Base-by-base conservation (phyloP, 129 eudicot genomes). In the Escallonia herrerae region DNA sequence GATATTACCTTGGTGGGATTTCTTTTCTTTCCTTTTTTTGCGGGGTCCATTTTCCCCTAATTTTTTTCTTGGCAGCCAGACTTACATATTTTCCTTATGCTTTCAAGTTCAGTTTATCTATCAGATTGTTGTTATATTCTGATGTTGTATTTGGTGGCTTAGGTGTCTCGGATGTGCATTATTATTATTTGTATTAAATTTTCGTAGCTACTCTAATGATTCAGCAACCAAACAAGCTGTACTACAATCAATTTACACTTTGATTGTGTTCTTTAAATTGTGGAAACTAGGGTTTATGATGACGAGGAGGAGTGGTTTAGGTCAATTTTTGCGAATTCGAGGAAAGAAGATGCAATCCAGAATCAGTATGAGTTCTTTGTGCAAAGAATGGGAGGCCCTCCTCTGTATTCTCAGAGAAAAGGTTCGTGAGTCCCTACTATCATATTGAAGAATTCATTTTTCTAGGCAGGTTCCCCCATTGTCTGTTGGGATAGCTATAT, bases 371-470 rank as follows among this genome's bases (percentile, higher is more conserved):
- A 93, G 81, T 89, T 93, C 84, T 93, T 93, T 74, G 91, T 83
- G 75, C 99, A 93, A 67, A 81, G 99, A 82, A 89, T 88, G 99
- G 99, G 99, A 65, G 99, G 99, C 43, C 99, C 99, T 64, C 91
- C 95, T 58, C 65, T 89, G 40, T 93, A 69, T 76, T 81, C 90
- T 57, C 90, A 89, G 80, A 88, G 99, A 72, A 93, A 77, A 83
- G 99, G 99, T 93, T 22, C 33, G 33, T 22, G 33, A 22, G 33
- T 1, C 33, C 1, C 33, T 22, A 22, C 33, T 22, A 22, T 22
- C 33, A 22, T 22, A 22, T 22, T 22, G 33, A 22, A 22, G 33
- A 22, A 22, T 22, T 22, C 33, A 22, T 22, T 22, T 22, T 22
- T 22, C 33, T 22, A 22, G 33, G 0, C 33, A 1, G 1, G 33